phyloP scores from a whole-genome alignment of 2,329 filamentous ascomycete species.

The Fusarium cicatricum region DNA sequence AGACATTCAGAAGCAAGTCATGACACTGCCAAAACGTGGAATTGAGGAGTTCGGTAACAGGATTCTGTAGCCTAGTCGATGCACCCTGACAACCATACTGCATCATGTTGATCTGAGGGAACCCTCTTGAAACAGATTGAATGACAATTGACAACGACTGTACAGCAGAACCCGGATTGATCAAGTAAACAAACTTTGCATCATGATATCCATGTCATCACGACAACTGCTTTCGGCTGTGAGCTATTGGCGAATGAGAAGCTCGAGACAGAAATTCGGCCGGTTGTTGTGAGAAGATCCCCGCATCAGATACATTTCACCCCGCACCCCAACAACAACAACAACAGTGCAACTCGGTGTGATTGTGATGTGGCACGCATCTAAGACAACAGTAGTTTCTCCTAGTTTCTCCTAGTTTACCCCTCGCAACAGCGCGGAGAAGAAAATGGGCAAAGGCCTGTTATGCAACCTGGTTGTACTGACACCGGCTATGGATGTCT shows the following conservation, averaged over 20 bases:
- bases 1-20: slow-evolving; percentile 3
- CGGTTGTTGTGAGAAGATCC: slow-evolving; percentile 15
- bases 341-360: slow-evolving; percentile 17
- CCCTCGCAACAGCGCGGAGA: slow-evolving; percentile 5
- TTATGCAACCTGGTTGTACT: slow-evolving; percentile 10
- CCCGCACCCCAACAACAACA: slow-evolving; percentile 21
- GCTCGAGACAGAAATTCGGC: slow-evolving; percentile 4
- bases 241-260: slow-evolving; percentile 26
- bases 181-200: slow-evolving; percentile 28
- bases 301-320: slow-evolving; percentile 25
- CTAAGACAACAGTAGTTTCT: slow-evolving; percentile 1
- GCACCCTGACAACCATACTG: background rate
- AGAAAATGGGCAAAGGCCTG: slow-evolving; percentile 1
- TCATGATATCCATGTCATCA: slow-evolving; percentile 28
- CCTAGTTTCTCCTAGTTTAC: too few relatives aligned
- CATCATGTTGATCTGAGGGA: slow-evolving; percentile 18
- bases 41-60: background rate
- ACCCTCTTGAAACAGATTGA: background rate
- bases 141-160: slow-evolving; percentile 6
- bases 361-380: slow-evolving; percentile 22
- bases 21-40: slow-evolving; percentile 4
- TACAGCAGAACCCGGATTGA: slow-evolving; percentile 19
- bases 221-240: slow-evolving; percentile 2
- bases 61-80: background rate
- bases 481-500: slow-evolving; percentile 16